Conservation (phyloP, 768 basidiomycete genomes). For the Termitomyces sp. region DNA sequence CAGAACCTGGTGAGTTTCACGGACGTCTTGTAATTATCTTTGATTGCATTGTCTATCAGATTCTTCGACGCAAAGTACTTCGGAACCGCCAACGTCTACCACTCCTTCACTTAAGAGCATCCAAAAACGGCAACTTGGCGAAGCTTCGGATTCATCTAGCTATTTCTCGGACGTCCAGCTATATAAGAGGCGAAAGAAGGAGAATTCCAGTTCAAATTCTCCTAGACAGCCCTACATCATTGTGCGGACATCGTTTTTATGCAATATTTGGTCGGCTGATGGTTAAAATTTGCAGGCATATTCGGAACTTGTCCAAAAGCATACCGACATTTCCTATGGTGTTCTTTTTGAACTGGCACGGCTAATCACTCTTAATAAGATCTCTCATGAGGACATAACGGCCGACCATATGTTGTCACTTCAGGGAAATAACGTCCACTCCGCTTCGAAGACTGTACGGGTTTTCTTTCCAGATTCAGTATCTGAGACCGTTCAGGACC, state of each 20-base stretch:
- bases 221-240: constrained; percentile 14
- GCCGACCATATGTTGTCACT: constrained; percentile 21
- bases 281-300: constrained; percentile 12
- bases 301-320: constrained; percentile 7
- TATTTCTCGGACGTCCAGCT: background rate
- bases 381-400: constrained; percentile 25
- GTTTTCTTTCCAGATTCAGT: constrained; percentile 8
- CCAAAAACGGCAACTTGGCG: constrained; percentile 27
- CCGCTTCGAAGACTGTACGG: constrained; percentile 22
- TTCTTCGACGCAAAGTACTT: constrained; percentile 1
- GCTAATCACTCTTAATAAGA: constrained; percentile 23
- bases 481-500: constrained; percentile 4
- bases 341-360: constrained; percentile 52
- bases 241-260: constrained; percentile 8
- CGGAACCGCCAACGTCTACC: constrained; percentile 17
- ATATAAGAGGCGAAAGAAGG: constrained; percentile 4
- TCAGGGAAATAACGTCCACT: constrained; percentile 26
- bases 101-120: constrained; percentile 17
- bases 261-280: background rate
- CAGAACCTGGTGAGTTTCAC: background rate
- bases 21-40: background rate
- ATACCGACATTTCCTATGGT: constrained; percentile 28
- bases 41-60: background rate
- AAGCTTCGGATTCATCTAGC: background rate
- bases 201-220: background rate